These are phyloP conservation scores for Exophiala mesophila DNA, from an alignment of 2,329 filamentous ascomycete species.

Conservation along the genomic window DNA sequence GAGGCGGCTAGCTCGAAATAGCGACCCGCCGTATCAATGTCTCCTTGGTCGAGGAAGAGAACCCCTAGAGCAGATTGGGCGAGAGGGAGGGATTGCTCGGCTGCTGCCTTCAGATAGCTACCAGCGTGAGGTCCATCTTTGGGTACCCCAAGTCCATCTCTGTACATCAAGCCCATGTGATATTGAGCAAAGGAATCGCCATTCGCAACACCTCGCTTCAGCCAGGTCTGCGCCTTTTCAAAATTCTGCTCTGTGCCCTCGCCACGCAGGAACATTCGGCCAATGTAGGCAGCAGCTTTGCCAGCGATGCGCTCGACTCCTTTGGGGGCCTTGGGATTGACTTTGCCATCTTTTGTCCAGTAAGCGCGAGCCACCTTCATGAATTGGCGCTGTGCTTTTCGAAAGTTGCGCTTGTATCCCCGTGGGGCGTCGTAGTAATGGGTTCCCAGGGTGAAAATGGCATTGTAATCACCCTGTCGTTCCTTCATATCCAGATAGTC, in stretches of 20 bases:
- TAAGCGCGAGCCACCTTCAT: constrained; percentile 71
- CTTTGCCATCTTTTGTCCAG: constrained; percentile 74
- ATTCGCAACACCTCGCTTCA: constrained; percentile 68
- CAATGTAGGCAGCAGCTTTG: constrained; percentile 81
- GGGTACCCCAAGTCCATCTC: constrained; percentile 68
- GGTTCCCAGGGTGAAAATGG: constrained; percentile 78
- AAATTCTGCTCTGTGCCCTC: constrained; percentile 79
- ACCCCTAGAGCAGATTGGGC: constrained; percentile 79
- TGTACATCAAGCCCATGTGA: constrained; percentile 74
- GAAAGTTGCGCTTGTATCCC: constrained; percentile 66
- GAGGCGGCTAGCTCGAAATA: constrained; percentile 85
- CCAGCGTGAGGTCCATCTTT: constrained; percentile 68
- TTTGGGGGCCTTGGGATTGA: constrained; percentile 63
- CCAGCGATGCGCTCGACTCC: constrained; percentile 72
- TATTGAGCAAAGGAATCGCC: constrained; percentile 82
- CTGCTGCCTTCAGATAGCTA: constrained; percentile 70
- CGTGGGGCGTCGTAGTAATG: constrained; percentile 84
- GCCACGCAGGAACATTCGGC: constrained; percentile 82
- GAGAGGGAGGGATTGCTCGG: constrained; percentile 74
- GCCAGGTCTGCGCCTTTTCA: constrained; percentile 72
- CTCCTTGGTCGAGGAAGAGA: constrained; percentile 83
- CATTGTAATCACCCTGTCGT: constrained; percentile 81
- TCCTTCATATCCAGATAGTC: constrained; percentile 91
- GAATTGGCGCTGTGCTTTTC: constrained; percentile 74
- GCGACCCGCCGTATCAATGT: constrained; percentile 70